phyloP scores from a whole-genome alignment of 305 asterid genomes.

The Solanum hybrid region DNA sequence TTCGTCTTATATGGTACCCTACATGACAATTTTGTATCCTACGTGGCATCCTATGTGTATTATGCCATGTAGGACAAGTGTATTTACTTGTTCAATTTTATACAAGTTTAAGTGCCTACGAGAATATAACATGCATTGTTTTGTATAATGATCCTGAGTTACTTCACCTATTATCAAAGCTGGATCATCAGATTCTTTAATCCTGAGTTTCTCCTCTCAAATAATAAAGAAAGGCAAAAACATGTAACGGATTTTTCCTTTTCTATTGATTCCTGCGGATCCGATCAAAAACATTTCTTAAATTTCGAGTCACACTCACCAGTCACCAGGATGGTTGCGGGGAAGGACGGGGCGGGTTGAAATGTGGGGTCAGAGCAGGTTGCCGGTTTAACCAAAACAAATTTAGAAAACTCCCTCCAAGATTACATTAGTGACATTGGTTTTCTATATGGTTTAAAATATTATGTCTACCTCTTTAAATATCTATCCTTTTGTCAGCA shows the following conservation, averaged over 20 bases:
- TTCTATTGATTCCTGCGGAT: background rate
- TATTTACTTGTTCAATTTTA: background rate
- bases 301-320: background rate
- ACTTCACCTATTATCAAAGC: background rate
- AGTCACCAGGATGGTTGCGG: background rate
- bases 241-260: background rate
- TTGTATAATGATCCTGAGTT: background rate
- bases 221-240: background rate
- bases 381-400: background rate
- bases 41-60: background rate
- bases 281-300: background rate
- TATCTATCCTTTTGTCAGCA: no score
- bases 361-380: background rate
- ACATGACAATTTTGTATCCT: background rate
- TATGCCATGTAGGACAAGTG: background rate
- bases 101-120: no score
- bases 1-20: background rate
- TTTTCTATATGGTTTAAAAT: no score
- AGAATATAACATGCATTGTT: background rate
- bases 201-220: background rate
- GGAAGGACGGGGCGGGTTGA: background rate
- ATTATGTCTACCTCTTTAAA: background rate
- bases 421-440: background rate
- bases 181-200: background rate
- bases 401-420: background rate